Evolutionary conservation across 257 asterid species (phyloP).

Genomic region (Nicotiana attenuata): DNA sequence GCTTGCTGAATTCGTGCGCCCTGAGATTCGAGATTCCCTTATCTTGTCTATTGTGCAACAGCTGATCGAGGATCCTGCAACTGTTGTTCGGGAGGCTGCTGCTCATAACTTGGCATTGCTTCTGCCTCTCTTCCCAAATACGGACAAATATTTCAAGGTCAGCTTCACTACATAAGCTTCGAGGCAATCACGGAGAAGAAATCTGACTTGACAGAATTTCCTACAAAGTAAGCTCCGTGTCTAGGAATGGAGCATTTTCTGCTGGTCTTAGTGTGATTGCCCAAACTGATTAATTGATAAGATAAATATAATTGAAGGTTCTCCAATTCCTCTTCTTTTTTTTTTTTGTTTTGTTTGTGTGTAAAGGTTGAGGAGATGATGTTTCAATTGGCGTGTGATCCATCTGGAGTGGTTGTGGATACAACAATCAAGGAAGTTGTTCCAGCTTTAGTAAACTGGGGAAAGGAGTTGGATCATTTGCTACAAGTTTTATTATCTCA

Average conservation of each 20-base stretch:
- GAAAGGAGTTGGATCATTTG: conserved; percentile 81
- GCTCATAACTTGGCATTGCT: conserved; percentile 94
- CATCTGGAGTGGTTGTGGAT: conserved; percentile 93
- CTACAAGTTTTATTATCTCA: conserved; percentile 67
- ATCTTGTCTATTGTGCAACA: conserved; percentile 97
- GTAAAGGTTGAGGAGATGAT: conserved; percentile 93
- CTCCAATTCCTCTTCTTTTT: conserved; percentile 37
- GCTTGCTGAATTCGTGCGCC: conserved; percentile 91
- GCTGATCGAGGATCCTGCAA: conserved; percentile 96
- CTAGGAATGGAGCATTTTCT: conserved; percentile 91
- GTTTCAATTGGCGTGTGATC: conserved; percentile 94
- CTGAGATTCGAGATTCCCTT: conserved; percentile 98
- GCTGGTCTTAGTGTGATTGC: conserved; percentile 55
- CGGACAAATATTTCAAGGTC: conserved; percentile 99
- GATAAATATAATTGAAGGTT: conserved; percentile 19
- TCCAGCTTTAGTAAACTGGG: conserved; percentile 92
- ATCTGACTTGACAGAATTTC: conserved; percentile 86
- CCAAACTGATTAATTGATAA: conserved; percentile 23
- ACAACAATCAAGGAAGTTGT: conserved; percentile 78
- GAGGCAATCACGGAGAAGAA: conserved; percentile 98
- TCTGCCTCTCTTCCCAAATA: conserved; percentile 92
- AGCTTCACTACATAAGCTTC: conserved; percentile 99
- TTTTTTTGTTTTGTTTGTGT: conserved; percentile 23
- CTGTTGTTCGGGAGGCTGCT: conserved; percentile 96
- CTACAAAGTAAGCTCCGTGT: conserved; percentile 97